Evolutionary conservation across 2,329 filamentous ascomycete genomes (phyloP), one percentile per base, ranked within the genome.

Genomic region (Fusarium sp.): DNA sequence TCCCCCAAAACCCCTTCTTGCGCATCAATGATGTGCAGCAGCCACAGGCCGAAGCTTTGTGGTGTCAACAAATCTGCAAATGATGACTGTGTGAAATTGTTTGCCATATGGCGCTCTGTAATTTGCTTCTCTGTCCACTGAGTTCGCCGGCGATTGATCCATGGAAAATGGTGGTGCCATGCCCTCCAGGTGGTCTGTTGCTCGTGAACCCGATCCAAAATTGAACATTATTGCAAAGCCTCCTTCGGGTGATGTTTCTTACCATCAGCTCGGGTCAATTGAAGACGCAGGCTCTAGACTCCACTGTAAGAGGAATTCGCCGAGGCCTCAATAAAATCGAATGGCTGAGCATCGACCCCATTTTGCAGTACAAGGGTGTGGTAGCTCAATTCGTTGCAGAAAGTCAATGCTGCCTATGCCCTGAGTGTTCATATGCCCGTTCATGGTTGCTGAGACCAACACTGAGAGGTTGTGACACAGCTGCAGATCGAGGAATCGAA

Each of bases 21-120:
- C 68, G 62, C 58, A 72, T 72, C 67, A 67, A 76, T 78, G 76
- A 76, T 78, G 72, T 75, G 75, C 76, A 78, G 73, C 64, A 73
- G 73, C 70, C 75, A 71, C 65, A 75, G 76, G 76, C 64, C 76
- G 67, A 73, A 77, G 74, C 76, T 71, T 69, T 54, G 65, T 66
- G 63, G 60, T 67, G 64, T 47, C 67, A 70, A 44, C 46, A 46
- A 73, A 64, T 56, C 57, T 43, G 38, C 40, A 38, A 52, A 44
- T 67, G 68, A 70, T 47, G n/a, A n/a, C 54, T 57, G 60, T 65
- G 67, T 71, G 60, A 70, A 54, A 62, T 58, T 61, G 70, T 46
- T 57, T 61, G 63, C 71, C 63, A 61, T 60, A 38, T 60, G 59
- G 64, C 57, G 61, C 62, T 74, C 64, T 73, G 68, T 64, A 69